phyloP scores from a whole-genome alignment of 306 rosid genomes.

The Quercus wislizeni region DNA sequence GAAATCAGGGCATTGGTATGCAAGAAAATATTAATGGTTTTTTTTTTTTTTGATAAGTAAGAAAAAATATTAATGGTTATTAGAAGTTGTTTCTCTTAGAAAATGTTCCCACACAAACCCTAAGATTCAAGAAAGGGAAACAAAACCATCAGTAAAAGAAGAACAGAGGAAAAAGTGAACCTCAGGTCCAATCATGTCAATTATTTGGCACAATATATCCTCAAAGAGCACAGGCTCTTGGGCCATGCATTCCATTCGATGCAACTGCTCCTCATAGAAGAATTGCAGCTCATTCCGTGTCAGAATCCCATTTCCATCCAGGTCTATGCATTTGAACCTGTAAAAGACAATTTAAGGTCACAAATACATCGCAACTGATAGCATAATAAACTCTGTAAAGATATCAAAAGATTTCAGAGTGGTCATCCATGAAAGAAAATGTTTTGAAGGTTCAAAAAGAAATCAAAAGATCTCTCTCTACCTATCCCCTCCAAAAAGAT shows the following conservation, averaged over 20 bases:
- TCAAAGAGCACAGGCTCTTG: conserved; percentile 99
- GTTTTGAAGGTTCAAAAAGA: neutral
- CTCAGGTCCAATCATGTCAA: conserved; percentile 97
- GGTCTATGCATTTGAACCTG: conserved; percentile 98
- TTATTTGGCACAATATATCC: conserved; percentile 95
- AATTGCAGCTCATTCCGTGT: conserved; percentile 94
- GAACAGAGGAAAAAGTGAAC: conserved; percentile 43
- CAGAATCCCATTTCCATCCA: conserved; percentile 92
- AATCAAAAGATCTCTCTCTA: neutral
- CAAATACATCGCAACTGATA: conserved; percentile 11
- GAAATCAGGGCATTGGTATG: neutral
- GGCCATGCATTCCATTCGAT: conserved; percentile 99
- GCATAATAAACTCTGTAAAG: neutral
- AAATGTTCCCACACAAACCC: neutral
- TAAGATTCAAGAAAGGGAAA: neutral
- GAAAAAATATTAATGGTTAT: neutral
- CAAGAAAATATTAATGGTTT: neutral
- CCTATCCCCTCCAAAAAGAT: neutral
- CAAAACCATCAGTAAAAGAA: conserved; percentile 14
- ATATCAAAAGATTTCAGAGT: conserved; percentile 1
- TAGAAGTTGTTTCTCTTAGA: neutral
- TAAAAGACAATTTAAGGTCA: conserved; percentile 32
- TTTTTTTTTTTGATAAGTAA: too few species aligned
- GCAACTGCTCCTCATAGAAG: conserved; percentile 99
- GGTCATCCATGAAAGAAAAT: neutral